Evolutionary conservation across 441 rosid genomes (phyloP), one percentile per base, ranked within the genome.

Genomic region (Erodium moschatum): DNA sequence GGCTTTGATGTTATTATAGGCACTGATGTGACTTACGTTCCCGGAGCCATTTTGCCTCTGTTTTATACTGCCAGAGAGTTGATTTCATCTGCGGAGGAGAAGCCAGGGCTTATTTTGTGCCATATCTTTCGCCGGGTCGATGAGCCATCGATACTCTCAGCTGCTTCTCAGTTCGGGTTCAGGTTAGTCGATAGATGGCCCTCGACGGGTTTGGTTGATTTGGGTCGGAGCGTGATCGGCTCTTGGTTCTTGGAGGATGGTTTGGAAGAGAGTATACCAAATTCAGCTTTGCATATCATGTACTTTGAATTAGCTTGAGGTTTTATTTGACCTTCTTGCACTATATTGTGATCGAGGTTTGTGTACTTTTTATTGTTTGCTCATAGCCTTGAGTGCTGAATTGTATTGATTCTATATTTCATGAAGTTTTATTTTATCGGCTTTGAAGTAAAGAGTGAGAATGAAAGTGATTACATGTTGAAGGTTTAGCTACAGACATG

Each of bases 1-100:
- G 92, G 97, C 9, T 93, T 90, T 65, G 86, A 87, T 10, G 85
- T 90, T 74, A 84, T 91, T 61, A 81, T 90, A 11, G 97, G 97
- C 69, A 85, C 96, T 1, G 98, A 93, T 63, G 90, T 89, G 58
- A 86, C 95, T 1, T 90, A 87, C 69, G 46, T 85, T 70, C 70
- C 88, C 60, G 92, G 85, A 77, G 92, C 95, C 54, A 80, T 87
- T 68, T 65, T 78, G 56, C 91, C 96, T 11, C 80, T 92, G 76
- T 92, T 92, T 76, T 78, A 81, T 44, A 85, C 94, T 13, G 97
- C 96, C 42, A 89, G 79, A 73, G 82, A 87, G 74, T 73, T 93
- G 67, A 82, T 85, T 40, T 77, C 84, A 33, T 33, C 29, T 67
- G 29, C 6, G 63, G 18, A 65, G 68, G 67, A 33, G 38, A 33